Evolutionary conservation across 2,329 filamentous ascomycete genomes (phyloP), one percentile per base, ranked within the genome.

Genomic region (Xylaria arbuscula): DNA sequence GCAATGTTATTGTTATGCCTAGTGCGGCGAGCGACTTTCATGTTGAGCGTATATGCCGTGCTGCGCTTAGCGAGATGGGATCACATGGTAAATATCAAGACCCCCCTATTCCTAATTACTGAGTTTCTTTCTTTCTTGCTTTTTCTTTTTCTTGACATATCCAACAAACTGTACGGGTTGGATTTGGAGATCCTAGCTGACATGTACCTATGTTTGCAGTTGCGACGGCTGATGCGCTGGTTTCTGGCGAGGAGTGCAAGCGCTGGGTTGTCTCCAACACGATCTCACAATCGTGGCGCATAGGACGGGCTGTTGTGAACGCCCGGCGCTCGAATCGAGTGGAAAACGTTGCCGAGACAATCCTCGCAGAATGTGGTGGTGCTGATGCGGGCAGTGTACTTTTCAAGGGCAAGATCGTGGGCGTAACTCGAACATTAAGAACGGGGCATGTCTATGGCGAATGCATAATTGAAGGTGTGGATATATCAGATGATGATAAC

Each of bases 341-440:
- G 1, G 84, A 85, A 17, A 83, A 78, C 13, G 85, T 90, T 2
- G 87, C 87, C 0, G 86, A 89, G 76, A 81, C 81, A 2, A 89
- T 90, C 67, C 82, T 90, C 17, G 81, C 85, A 0, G 87, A 89
- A 75, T 86, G 85, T 36, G 88, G 88, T 4, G 88, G 88, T 0
- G 72, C 79, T 0, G 80, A 80, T 4, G 83, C 84, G 0, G 88
- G 86, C 1, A 86, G 82, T 68, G 83, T 90, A 9, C 73, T 91
- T n/a, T 90, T 87, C 80, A 84, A 86, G 66, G 89, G 89, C 34
- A 91, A 91, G 79, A 89, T 91, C 70, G 82, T 89, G 22, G 84
- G 84, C 1, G 88, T 90, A 0, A 85, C 89, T 75, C 80, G 88
- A 47, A 82, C 82, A 0, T 74, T 89, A 50, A 83, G 83, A 70